phyloP scores from a whole-genome alignment of 176 grass and related monocot genomes.

The Carex pumila region DNA sequence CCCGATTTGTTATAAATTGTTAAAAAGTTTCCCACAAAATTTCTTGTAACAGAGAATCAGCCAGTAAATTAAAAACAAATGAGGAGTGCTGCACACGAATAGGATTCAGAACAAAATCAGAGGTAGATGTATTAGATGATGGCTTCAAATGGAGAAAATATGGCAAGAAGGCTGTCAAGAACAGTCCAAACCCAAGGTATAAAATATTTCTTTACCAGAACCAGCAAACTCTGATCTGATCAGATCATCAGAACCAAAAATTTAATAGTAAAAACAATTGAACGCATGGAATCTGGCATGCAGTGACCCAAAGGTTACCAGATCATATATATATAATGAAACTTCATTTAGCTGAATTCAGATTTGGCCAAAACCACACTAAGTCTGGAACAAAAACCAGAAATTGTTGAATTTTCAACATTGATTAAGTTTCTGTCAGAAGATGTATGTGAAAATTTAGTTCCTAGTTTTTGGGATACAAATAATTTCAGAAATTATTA shows the following conservation, averaged over 20 bases:
- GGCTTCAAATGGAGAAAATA: slow-evolving; percentile 99
- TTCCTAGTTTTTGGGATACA: background rate
- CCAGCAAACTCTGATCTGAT: background rate
- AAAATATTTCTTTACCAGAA: background rate
- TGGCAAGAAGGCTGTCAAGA: slow-evolving; percentile 92
- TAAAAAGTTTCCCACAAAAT: background rate
- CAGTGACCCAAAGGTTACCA: background rate
- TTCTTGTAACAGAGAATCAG: background rate
- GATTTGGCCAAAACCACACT: background rate
- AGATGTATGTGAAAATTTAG: background rate
- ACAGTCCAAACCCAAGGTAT: slow-evolving; percentile 86
- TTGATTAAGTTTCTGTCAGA: background rate
- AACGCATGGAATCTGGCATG: background rate
- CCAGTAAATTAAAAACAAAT: background rate
- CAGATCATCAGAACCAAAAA: background rate
- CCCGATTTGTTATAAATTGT: background rate
- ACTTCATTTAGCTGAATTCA: background rate
- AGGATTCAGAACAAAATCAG: slow-evolving; percentile 82
- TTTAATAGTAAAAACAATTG: background rate
- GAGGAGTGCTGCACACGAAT: slow-evolving; percentile 25
- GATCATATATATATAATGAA: background rate
- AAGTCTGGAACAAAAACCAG: background rate
- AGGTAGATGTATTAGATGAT: slow-evolving; percentile 76
- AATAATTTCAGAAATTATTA: slow-evolving; percentile 66
- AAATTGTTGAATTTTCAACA: background rate